Conservation (phyloP, 371 early-diverging fungal genomes). For the Nosema muscidifuracis region DNA sequence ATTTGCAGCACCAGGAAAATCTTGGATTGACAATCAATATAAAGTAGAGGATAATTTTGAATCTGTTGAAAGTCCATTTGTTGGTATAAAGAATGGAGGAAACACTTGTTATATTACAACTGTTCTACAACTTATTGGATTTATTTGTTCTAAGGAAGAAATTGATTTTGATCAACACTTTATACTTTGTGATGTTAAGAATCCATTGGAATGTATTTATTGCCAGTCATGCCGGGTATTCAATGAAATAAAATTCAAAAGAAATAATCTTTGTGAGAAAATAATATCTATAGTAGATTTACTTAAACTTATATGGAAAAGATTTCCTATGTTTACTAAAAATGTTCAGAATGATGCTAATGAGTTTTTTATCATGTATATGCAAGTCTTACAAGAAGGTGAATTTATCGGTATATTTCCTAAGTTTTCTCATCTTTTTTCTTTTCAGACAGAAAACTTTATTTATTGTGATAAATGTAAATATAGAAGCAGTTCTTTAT, state of each 20-base stretch:
- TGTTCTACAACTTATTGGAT: slow-evolving; percentile 55
- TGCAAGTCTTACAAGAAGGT: slow-evolving; percentile 31
- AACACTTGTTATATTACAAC: slow-evolving; percentile 62
- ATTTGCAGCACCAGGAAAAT: not conserved
- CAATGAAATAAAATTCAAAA: slow-evolving; percentile 16
- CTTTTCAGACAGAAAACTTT: slow-evolving; percentile 19
- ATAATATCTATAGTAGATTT: slow-evolving; percentile 29
- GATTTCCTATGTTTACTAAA: slow-evolving; percentile 42
- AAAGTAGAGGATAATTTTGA: not conserved
- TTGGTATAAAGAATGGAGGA: slow-evolving; percentile 59
- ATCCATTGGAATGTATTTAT: slow-evolving; percentile 54
- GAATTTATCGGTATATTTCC: slow-evolving; percentile 45
- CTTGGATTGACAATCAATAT: not conserved
- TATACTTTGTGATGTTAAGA: slow-evolving; percentile 34
- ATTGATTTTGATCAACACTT: slow-evolving; percentile 40
- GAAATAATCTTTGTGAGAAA: not conserved
- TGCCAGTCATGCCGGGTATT: slow-evolving; percentile 57
- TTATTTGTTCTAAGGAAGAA: slow-evolving; percentile 17
- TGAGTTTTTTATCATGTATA: slow-evolving; percentile 50
- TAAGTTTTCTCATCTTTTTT: slow-evolving; percentile 20
- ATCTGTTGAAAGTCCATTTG: not conserved
- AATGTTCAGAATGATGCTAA: slow-evolving; percentile 57
- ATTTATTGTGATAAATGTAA: slow-evolving; percentile 30
- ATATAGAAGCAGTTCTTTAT: not conserved
- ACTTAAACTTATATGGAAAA: slow-evolving; percentile 26